Evolutionary conservation across 2,329 filamentous ascomycete species (phyloP).

Genomic region (Colletotrichum chrysophilum): DNA sequence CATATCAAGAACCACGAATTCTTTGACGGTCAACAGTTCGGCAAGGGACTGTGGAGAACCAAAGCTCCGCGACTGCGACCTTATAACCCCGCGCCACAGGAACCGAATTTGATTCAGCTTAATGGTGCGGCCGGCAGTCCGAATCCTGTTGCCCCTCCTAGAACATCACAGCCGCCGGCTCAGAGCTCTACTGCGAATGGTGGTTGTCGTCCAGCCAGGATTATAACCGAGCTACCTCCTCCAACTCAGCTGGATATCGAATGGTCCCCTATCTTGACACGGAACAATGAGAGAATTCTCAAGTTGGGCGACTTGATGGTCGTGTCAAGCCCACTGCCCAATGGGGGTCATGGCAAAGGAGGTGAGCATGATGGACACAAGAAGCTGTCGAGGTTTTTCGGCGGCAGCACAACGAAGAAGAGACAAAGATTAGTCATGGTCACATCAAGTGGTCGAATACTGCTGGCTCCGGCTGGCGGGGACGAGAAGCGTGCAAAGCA

Average conservation of each 20-base stretch:
- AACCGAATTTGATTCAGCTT: constrained; percentile 76
- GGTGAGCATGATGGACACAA: constrained; percentile 75
- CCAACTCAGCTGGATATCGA: constrained; percentile 97
- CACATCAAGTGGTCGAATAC: constrained; percentile 87
- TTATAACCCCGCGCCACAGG: constrained; percentile 78
- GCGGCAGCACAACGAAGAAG: constrained; percentile 89
- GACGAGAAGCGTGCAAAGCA: constrained; percentile 96
- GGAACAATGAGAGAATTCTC: constrained; percentile 89
- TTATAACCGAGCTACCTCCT: constrained; percentile 96
- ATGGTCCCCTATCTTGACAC: constrained; percentile 94
- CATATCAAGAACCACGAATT: constrained; percentile 97
- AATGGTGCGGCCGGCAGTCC: constrained; percentile 55
- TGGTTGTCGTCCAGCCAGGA: constrained; percentile 69
- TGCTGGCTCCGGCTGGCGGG: constrained; percentile 88
- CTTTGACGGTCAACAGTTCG: constrained; percentile 87
- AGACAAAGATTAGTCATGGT: constrained; percentile 93
- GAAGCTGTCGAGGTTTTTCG: constrained; percentile 93
- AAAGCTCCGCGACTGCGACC: constrained; percentile 88
- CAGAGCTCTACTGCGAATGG: constrained; percentile 48
- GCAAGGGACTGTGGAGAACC: constrained; percentile 83
- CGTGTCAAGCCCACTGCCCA: constrained; percentile 76
- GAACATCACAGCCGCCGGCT: constrained; percentile 37
- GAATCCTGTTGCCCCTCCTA: constrained; percentile 33
- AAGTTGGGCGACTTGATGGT: constrained; percentile 93
- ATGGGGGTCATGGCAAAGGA: constrained; percentile 74